Evolutionary conservation across 2,329 filamentous ascomycete genomes (phyloP).

Genomic region (Fusarium sp.): DNA sequence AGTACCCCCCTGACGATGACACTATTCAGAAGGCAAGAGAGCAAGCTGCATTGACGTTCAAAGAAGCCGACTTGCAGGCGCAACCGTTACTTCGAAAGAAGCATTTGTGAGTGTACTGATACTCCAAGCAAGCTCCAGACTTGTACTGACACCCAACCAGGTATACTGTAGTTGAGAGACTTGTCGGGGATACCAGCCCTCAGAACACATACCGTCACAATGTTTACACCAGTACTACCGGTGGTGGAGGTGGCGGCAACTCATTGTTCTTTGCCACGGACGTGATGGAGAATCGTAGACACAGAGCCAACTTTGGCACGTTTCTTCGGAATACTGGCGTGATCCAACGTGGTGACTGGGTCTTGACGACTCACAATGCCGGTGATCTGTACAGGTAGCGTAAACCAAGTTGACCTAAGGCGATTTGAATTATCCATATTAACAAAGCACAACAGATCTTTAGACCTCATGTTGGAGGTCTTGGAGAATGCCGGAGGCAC

Average conservation of each 20-base stretch:
- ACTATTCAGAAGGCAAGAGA: slow-evolving; percentile 17
- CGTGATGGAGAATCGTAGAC: slow-evolving; percentile 54
- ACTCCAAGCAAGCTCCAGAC: accelerated
- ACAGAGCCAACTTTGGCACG: slow-evolving; percentile 51
- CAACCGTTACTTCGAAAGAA: slow-evolving; percentile 41
- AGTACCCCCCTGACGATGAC: slow-evolving; percentile 48
- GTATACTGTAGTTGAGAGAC: slow-evolving; percentile 50
- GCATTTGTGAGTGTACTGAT: slow-evolving; percentile 34
- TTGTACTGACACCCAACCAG: slow-evolving; percentile 36
- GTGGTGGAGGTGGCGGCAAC: slow-evolving; percentile 51
- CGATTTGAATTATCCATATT: neutral
- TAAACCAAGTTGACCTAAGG: accelerated
- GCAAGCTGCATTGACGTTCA: neutral
- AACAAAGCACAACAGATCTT: slow-evolving; percentile 41
- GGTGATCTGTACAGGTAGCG: slow-evolving; percentile 55
- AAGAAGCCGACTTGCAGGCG: neutral
- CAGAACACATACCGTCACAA: slow-evolving; percentile 53
- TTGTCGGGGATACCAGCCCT: slow-evolving; percentile 49
- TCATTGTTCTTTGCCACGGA: slow-evolving; percentile 57
- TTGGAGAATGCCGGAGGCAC: slow-evolving; percentile 57
- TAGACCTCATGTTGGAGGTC: slow-evolving; percentile 56
- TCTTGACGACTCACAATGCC: slow-evolving; percentile 52
- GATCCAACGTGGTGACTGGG: slow-evolving; percentile 53
- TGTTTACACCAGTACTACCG: slow-evolving; percentile 56
- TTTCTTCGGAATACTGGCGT: slow-evolving; percentile 49